These are phyloP conservation scores for Adenanthera pavonina DNA, from an alignment of 306 rosid species.

Conservation along the genomic window DNA sequence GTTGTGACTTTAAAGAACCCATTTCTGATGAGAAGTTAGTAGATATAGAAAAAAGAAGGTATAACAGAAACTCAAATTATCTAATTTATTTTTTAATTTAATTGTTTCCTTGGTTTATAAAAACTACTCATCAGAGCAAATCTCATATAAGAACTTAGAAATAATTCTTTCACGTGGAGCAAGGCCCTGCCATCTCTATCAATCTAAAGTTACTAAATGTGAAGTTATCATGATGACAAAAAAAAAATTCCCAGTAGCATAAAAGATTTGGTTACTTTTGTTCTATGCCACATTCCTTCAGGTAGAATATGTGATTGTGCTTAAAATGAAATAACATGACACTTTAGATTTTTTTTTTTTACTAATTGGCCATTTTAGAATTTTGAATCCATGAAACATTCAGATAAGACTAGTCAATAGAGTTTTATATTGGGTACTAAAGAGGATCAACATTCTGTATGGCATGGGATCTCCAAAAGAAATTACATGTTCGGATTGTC, in stretches of 20 bases:
- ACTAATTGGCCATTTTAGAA: too few species aligned
- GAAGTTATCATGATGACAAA: background rate
- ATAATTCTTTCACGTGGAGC: background rate
- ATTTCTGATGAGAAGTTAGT: too few species aligned
- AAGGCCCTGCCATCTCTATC: background rate
- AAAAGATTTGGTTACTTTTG: background rate
- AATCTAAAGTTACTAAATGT: background rate
- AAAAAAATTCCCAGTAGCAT: background rate
- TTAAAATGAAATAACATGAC: slow-evolving; percentile 9
- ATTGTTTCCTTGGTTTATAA: background rate
- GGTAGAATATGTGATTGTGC: background rate
- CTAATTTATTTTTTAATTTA: too few species aligned
- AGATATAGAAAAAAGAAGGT: too few species aligned
- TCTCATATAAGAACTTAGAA: background rate
- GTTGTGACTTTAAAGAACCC: too few species aligned
- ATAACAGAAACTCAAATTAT: too few species aligned
- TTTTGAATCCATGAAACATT: background rate
- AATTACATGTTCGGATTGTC: background rate
- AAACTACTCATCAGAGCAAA: background rate
- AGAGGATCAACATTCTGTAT: too few species aligned
- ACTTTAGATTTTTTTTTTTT: background rate
- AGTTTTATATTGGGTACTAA: too few species aligned
- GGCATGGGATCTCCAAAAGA: too few species aligned
- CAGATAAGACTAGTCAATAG: slow-evolving; percentile 3
- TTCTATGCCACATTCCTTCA: background rate